Base-by-base conservation (phyloP, 164 flowering plant species). In the Warburgia ugandensis region DNA sequence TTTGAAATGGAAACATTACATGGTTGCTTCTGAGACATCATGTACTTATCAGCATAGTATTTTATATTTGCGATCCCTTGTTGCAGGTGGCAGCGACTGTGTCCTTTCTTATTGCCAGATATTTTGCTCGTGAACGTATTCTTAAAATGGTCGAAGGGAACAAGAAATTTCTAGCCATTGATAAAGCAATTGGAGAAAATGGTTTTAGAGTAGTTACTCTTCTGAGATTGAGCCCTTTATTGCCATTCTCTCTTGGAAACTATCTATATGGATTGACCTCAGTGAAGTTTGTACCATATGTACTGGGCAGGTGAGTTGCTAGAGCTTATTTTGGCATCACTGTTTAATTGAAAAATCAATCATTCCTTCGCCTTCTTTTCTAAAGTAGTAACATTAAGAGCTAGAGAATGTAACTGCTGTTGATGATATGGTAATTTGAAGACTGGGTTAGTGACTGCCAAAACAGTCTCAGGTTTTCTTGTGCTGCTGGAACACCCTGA, bases 81-180 rank as follows among this genome's bases (percentile, higher is more conserved):
- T 77, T 62, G 49, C 80, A 92, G 99, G 66, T 92, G 54, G 99
- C 99, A 25, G 97, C 99, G 37, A 78, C 91, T 70, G 78, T 86
- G 66, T 89, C 99, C 36, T 92, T 92, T 69, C 75, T 88, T 16
- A 88, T 92, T 55, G 99, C 99, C 45, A 82, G 99, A 80, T 92
- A 92, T 78, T 88, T 92, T 74, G 99, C 99, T 27, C 95, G 97
- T 48, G 99, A 92, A n/a, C 86, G 95, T 2, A 86, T 92, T 61
- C 85, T 88, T 58, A 92, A 88, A 68, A 41, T 92, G 38, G 99
- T 92, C 30, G 84, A 88, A 62, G 97, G 95, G 56, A 92, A 92
- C 65, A 88, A 92, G 62, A 92, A 92, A 53, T 92, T 92, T 65
- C 80, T 86, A 61, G 99, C 99, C 55, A 86, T 92, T 64, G 99